These are phyloP conservation scores for Wickerhamiella shivajii DNA, from an alignment of 805 yeast genomes.

Conservation along the genomic window DNA sequence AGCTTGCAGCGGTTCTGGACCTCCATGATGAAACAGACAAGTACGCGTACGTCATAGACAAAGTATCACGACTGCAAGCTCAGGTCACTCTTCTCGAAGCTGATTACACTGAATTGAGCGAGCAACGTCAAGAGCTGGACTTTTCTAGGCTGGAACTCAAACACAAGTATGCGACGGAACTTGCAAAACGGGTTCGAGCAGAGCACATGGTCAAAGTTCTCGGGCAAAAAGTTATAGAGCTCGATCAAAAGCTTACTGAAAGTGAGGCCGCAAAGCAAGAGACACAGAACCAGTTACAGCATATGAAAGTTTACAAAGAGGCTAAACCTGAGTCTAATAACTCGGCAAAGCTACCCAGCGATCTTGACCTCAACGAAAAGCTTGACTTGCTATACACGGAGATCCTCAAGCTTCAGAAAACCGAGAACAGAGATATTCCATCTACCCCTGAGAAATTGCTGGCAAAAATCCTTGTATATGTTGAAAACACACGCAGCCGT, in stretches of 20 bases:
- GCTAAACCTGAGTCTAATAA: neutral
- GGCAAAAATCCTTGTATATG: slow-evolving; percentile 6
- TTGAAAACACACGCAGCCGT: slow-evolving; percentile 8
- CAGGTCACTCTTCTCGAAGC: slow-evolving; percentile 5
- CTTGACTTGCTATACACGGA: slow-evolving; percentile 8
- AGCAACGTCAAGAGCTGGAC: slow-evolving; percentile 9
- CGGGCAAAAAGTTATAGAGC: slow-evolving; percentile 6
- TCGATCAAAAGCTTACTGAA: slow-evolving; percentile 2
- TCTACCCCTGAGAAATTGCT: slow-evolving; percentile 9
- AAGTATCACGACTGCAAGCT: slow-evolving; percentile 3
- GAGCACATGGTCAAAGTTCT: slow-evolving; percentile 10
- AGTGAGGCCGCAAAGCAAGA: slow-evolving; percentile 2
- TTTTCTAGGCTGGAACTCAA: slow-evolving; percentile 9
- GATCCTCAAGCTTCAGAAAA: slow-evolving; percentile 7
- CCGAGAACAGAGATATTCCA: slow-evolving; percentile 8
- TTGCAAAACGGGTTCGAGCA: slow-evolving; percentile 9
- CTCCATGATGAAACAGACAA: slow-evolving; percentile 7
- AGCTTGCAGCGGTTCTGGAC: slow-evolving; percentile 4
- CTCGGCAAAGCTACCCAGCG: slow-evolving; percentile 1
- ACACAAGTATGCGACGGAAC: slow-evolving; percentile 9
- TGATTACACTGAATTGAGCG: slow-evolving; percentile 6
- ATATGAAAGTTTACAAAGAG: neutral
- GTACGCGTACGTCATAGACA: slow-evolving; percentile 5
- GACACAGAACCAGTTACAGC: neutral
- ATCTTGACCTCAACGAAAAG: slow-evolving; percentile 9